Conservation (phyloP, 2,329 filamentous ascomycete genomes). For the Colletotrichum cereale region DNA sequence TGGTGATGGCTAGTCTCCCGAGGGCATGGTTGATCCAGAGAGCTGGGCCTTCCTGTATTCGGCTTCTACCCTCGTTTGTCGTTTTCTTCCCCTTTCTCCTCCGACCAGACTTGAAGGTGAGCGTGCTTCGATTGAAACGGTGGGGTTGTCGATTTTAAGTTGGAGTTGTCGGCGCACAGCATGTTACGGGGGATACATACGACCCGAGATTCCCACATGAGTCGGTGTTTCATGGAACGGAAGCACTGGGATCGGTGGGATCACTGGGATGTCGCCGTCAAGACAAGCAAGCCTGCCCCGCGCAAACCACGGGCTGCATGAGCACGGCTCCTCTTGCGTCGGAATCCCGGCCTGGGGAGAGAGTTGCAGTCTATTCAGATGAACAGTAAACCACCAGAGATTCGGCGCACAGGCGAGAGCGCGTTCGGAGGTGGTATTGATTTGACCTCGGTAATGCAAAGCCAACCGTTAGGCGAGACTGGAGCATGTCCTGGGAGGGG, state of each 20-base stretch:
- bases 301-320: not conserved
- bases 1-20: slow-evolving; percentile 3
- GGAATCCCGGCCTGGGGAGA: not conserved
- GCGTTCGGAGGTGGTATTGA: not conserved
- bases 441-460: slow-evolving; percentile 3
- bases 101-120: too few species aligned
- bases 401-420: not conserved
- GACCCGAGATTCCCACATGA: not conserved
- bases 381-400: not conserved
- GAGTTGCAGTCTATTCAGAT: not conserved
- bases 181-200: not conserved
- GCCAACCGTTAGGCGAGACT: not conserved
- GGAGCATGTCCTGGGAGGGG: not conserved
- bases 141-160: not conserved
- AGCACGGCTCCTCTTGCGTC: not conserved
- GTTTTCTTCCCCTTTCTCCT: too few species aligned
- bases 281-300: not conserved
- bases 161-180: slow-evolving; percentile 1
- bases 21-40: slow-evolving; percentile 4
- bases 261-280: too few species aligned
- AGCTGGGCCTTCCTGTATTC: slow-evolving; percentile 2
- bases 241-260: not conserved
- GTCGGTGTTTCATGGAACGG: not conserved
- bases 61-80: not conserved
- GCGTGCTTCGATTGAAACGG: not conserved